A percentile compares a stretch with the other conserved stretches of the same genome.
These are phyloP conservation scores for Dioscorea alata DNA, from an alignment of 106 monocot species.

Conservation along the genomic window DNA sequence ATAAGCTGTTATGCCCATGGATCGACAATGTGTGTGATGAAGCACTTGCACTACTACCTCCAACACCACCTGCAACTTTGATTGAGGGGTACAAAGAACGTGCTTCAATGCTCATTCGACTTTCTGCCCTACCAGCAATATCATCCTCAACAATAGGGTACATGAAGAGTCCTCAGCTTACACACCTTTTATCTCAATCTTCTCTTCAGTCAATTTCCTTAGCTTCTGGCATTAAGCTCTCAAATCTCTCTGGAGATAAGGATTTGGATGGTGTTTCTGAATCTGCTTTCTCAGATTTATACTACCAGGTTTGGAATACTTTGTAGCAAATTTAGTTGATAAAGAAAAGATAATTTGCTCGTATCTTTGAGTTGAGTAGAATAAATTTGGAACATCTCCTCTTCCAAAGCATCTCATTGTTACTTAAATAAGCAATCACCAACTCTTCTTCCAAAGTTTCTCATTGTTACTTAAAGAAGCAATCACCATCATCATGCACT, in stretches of 20 bases:
- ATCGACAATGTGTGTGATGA: constrained; percentile 93
- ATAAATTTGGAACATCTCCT: neutral
- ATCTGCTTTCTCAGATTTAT: constrained; percentile 22
- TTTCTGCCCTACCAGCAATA: constrained; percentile 68
- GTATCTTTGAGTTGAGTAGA: neutral
- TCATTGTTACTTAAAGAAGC: neutral
- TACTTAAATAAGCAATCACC: neutral
- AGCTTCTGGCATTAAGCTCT: constrained; percentile 34
- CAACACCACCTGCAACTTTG: constrained; percentile 57
- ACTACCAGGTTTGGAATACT: constrained; percentile 67
- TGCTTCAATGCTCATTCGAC: constrained; percentile 28
- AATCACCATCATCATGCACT: neutral
- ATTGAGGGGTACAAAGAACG: constrained; percentile 59
- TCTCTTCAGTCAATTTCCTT: constrained; percentile 25
- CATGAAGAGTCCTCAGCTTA: constrained; percentile 57
- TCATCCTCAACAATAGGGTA: constrained; percentile 55
- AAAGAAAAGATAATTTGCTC: neutral
- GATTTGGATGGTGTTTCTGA: constrained; percentile 26
- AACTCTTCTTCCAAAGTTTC: neutral
- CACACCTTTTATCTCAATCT: constrained; percentile 37
- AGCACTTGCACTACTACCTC: constrained; percentile 62
- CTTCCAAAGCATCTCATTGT: neutral
- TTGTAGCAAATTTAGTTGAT: neutral
- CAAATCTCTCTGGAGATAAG: constrained; percentile 25
- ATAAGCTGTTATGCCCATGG: constrained; percentile 92